phyloP scores from a whole-genome alignment of 2,329 filamentous ascomycete genomes.

The Triangularia setosa region DNA sequence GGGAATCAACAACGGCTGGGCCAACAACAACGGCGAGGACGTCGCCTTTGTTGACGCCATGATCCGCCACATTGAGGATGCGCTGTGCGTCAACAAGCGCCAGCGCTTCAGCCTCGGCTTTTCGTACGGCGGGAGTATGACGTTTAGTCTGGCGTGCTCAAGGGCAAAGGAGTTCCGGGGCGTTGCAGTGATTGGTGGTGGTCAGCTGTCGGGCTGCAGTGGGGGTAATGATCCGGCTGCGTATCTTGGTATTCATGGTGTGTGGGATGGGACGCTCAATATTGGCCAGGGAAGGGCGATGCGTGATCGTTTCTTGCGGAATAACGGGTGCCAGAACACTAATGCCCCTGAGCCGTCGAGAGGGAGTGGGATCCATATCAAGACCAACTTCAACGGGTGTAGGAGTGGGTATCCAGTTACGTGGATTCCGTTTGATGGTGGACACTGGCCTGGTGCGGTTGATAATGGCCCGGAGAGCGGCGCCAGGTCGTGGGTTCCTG shows the following conservation, averaged over 20 bases:
- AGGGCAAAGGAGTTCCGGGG: constrained; percentile 36
- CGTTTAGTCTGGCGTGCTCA: constrained; percentile 38
- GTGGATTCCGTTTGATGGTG: constrained; percentile 17
- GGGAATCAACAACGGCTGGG: constrained; percentile 40
- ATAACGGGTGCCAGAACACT: constrained; percentile 15
- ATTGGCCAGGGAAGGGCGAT: constrained; percentile 12
- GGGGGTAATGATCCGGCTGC: constrained; percentile 18
- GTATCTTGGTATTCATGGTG: constrained; percentile 18
- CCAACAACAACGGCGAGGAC: constrained; percentile 39
- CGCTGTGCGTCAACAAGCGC: constrained; percentile 39
- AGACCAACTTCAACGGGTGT: constrained; percentile 19
- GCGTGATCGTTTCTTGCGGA: constrained; percentile 18
- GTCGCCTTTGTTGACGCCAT: constrained; percentile 39
- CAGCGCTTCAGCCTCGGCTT: constrained; percentile 39
- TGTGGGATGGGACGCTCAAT: constrained; percentile 13
- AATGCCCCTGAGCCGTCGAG: constrained; percentile 10
- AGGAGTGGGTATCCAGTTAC: constrained; percentile 20
- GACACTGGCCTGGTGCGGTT: constrained; percentile 6
- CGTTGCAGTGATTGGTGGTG: constrained; percentile 24
- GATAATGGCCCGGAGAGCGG: constrained; percentile 6
- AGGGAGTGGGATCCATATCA: constrained; percentile 10
- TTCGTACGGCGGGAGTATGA: constrained; percentile 42
- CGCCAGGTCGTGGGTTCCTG: neutral
- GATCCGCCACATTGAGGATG: constrained; percentile 34
- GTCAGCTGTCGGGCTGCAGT: constrained; percentile 7